These are phyloP conservation scores for Hanseniaspora gamundiae DNA, from an alignment of 1,139 yeast genomes.

Conservation along the genomic window DNA sequence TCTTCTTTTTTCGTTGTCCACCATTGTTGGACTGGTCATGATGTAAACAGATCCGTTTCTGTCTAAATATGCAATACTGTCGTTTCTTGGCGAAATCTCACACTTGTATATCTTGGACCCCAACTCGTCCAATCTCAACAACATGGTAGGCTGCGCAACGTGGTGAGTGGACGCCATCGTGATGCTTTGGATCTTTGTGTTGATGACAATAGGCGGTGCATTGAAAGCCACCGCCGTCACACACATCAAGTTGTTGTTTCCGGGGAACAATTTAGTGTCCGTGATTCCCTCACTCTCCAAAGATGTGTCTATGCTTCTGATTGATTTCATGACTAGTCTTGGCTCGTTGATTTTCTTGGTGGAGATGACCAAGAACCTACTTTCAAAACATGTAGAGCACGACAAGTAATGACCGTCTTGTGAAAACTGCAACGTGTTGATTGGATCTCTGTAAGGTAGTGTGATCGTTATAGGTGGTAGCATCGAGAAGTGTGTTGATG, in stretches of 20 bases:
- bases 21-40: conserved; percentile 50
- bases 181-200: conserved; percentile 33
- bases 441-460: conserved; percentile 76
- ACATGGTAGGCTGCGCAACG: conserved; percentile 43
- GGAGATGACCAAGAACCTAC: conserved; percentile 64
- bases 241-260: conserved; percentile 40
- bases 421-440: conserved; percentile 61
- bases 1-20: conserved; percentile 40
- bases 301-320: conserved; percentile 46
- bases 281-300: conserved; percentile 84
- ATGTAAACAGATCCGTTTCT: conserved; percentile 66
- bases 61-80: conserved; percentile 69
- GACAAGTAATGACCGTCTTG: conserved; percentile 55
- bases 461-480: conserved; percentile 56
- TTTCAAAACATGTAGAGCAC: conserved; percentile 77
- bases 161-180: conserved; percentile 15
- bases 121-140: conserved; percentile 59
- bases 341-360: conserved; percentile 57
- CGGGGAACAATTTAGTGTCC: conserved; percentile 59
- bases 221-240: conserved; percentile 49
- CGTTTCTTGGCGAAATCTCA: conserved; percentile 75
- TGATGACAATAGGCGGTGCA: conserved; percentile 49
- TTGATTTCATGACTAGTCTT: conserved; percentile 53
- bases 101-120: conserved; percentile 68
- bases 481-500: conserved; percentile 17